phyloP scores from a whole-genome alignment of 805 yeast genomes.

The Grigorovia jiainica region DNA sequence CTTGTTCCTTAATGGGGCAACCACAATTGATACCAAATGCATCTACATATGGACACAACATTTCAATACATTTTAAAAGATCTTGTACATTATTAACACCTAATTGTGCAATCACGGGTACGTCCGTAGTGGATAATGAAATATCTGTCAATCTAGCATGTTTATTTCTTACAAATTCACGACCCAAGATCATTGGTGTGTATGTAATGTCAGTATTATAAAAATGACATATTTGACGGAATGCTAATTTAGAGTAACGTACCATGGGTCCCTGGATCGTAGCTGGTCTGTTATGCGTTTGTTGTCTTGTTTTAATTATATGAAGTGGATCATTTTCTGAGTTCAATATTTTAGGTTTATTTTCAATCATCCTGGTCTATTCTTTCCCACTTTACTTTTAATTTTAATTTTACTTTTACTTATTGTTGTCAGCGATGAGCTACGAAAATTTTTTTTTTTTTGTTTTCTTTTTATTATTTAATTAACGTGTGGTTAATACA shows the following conservation, averaged over 20 bases:
- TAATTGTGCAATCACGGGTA: slow-evolving; percentile 76
- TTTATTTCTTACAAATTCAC: slow-evolving; percentile 83
- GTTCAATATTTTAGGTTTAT: slow-evolving; percentile 31
- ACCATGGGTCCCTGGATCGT: slow-evolving; percentile 93
- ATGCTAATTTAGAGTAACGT: slow-evolving; percentile 87
- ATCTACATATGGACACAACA: slow-evolving; percentile 86
- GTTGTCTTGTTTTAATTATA: slow-evolving; percentile 38
- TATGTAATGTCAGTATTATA: slow-evolving; percentile 76
- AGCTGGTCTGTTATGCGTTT: slow-evolving; percentile 43
- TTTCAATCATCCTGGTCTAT: background rate
- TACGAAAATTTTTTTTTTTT: background rate
- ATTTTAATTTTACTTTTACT: background rate
- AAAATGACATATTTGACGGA: slow-evolving; percentile 67
- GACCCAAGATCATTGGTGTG: slow-evolving; percentile 92
- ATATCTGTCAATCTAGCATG: slow-evolving; percentile 80
- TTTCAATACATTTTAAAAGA: slow-evolving; percentile 68
- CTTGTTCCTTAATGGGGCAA: slow-evolving; percentile 92
- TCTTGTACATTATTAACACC: slow-evolving; percentile 84
- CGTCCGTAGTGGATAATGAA: slow-evolving; percentile 62
- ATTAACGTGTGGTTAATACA: no score
- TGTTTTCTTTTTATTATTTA: background rate
- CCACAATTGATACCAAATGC: slow-evolving; percentile 96
- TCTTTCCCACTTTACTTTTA: background rate
- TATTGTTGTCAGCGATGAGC: no score
- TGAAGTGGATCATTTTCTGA: slow-evolving; percentile 44